A percentile compares a stretch with the other conserved stretches of the same genome.
Conservation (phyloP, 805 yeast species). For the Ogataea salicorniae region DNA sequence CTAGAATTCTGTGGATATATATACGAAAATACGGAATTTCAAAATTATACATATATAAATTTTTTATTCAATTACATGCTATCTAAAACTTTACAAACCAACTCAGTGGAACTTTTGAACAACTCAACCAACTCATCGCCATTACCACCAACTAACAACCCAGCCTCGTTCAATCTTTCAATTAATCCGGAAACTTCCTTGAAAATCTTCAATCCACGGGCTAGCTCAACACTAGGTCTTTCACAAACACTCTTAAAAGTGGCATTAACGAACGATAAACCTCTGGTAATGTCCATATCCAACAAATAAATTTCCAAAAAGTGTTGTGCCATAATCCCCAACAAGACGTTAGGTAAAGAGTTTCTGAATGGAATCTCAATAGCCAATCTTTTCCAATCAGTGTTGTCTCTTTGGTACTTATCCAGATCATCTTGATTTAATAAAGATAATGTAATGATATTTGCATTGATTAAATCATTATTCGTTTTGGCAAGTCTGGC, state of each 20-base stretch:
- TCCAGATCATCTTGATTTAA: constrained; percentile 48
- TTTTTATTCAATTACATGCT: not conserved
- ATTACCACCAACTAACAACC: constrained; percentile 12
- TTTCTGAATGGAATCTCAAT: constrained; percentile 56
- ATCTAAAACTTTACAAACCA: constrained; percentile 7
- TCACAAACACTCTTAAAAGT: constrained; percentile 16
- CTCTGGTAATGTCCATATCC: constrained; percentile 12
- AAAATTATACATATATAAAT: not conserved
- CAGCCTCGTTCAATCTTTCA: constrained; percentile 11
- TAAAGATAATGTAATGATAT: constrained; percentile 44
- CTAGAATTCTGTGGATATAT: too few species aligned
- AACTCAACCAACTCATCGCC: constrained; percentile 7
- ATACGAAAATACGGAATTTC: not conserved
- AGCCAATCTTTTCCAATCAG: constrained; percentile 56
- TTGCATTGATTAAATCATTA: constrained; percentile 51
- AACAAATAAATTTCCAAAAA: constrained; percentile 36
- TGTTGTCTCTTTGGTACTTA: constrained; percentile 39
- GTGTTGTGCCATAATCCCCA: constrained; percentile 55
- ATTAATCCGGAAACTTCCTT: constrained; percentile 22
- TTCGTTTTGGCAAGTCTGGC: constrained; percentile 45
- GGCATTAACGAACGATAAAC: constrained; percentile 12
- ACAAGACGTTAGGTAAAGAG: constrained; percentile 52
- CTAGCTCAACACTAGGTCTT: constrained; percentile 17
- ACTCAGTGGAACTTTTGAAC: constrained; percentile 10
- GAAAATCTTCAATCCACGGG: constrained; percentile 20